Percentiles rank a stretch among this genome's conserved stretches.
These are phyloP conservation scores for Quercus parvula DNA, from an alignment of 306 rosid species.

Conservation along the genomic window DNA sequence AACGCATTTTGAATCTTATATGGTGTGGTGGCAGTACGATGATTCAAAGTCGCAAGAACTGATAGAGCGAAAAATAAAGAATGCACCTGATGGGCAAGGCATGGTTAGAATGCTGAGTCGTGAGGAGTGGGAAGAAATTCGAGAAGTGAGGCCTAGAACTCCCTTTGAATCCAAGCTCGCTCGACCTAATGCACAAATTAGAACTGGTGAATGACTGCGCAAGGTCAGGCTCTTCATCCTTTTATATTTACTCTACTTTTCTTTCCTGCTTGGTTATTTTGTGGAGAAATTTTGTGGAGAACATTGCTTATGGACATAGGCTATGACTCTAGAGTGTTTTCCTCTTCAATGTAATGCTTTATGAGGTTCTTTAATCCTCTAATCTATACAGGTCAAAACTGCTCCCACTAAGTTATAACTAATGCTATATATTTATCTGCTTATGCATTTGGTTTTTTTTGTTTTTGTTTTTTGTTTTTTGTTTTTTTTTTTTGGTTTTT, in stretches of 20 bases:
- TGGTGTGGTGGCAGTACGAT: slow-evolving; percentile 43
- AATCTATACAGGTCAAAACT: background rate
- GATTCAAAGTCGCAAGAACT: slow-evolving; percentile 61
- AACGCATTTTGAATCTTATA: background rate
- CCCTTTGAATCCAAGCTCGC: slow-evolving; percentile 66
- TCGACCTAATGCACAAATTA: slow-evolving; percentile 51
- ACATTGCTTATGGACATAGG: background rate
- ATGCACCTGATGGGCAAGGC: slow-evolving; percentile 54
- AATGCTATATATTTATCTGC: no score
- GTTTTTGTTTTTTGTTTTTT: no score
- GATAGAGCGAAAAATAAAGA: slow-evolving; percentile 48
- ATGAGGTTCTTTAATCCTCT: background rate
- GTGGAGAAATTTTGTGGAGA: background rate
- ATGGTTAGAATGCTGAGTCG: slow-evolving; percentile 54
- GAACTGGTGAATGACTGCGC: slow-evolving; percentile 50
- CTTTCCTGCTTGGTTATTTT: background rate
- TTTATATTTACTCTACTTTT: background rate
- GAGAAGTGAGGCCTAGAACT: slow-evolving; percentile 51
- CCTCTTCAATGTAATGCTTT: background rate
- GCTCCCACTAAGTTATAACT: no score
- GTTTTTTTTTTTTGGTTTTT: no score
- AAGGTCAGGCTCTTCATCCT: slow-evolving; percentile 27
- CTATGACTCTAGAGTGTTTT: background rate
- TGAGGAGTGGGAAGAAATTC: slow-evolving; percentile 58
- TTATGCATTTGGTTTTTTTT: background rate